Percentiles rank a stretch among this genome's conserved stretches.
Evolutionary conservation across 371 early-diverging fungal species (phyloP).

Genomic region (Basidiobolus heterosporus): DNA sequence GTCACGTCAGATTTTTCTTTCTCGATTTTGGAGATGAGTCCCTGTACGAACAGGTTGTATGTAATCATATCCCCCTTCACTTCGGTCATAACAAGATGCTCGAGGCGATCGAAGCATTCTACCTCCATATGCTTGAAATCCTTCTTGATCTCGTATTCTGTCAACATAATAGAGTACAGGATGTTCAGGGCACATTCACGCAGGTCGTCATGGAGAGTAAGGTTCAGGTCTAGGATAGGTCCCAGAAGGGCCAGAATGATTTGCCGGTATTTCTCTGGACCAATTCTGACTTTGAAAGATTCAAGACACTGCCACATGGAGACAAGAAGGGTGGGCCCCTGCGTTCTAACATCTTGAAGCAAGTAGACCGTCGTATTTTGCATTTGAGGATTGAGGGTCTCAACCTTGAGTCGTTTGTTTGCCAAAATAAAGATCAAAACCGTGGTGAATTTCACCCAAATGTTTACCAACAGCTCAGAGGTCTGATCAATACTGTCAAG

Average conservation of each 20-base stretch:
- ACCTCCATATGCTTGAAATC: constrained; percentile 32
- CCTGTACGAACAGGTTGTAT: constrained; percentile 15
- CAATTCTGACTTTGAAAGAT: too few relatives aligned
- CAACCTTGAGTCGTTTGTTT: too few relatives aligned
- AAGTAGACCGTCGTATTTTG: too few relatives aligned
- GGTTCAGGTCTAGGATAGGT: constrained; percentile 33
- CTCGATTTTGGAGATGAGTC: constrained; percentile 15
- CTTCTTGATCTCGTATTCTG: constrained; percentile 30
- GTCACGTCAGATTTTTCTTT: constrained; percentile 4
- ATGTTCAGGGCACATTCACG: constrained; percentile 30
- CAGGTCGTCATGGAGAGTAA: constrained; percentile 38
- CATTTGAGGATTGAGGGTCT: too few relatives aligned
- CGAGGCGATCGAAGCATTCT: constrained; percentile 38
- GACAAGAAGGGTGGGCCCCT: too few relatives aligned
- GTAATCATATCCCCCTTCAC: constrained; percentile 28
- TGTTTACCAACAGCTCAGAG: too few relatives aligned
- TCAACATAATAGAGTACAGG: constrained; percentile 42
- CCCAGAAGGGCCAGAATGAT: constrained; percentile 7
- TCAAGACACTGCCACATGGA: too few relatives aligned
- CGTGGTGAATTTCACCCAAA: too few relatives aligned
- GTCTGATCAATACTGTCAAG: too few relatives aligned
- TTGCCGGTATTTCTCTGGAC: too few relatives aligned
- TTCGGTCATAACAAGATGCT: constrained; percentile 36
- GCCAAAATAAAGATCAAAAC: too few relatives aligned
- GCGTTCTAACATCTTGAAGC: too few relatives aligned